Base-by-base conservation (phyloP, 805 yeast species). In the Saccharomyces paradoxus region DNA sequence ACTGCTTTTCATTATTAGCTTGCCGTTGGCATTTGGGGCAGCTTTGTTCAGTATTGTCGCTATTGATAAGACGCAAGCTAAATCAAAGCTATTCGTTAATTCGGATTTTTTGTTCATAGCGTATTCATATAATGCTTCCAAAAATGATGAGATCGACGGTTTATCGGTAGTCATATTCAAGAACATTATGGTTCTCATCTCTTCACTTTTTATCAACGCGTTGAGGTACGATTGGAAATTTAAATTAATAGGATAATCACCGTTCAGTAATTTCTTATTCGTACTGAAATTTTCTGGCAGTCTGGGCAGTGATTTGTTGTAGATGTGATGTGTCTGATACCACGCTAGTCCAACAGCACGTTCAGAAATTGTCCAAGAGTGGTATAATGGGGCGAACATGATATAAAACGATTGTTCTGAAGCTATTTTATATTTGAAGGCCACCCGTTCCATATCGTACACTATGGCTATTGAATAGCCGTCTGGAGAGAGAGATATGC, bases 321-420 rank as follows among this genome's bases (percentile, higher is more conserved):
- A 66, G 1, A 68, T 64, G 14, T 63, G 62, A 49, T 64, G 69
- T 8, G 63, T 66, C 54, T 69, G 73, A 46, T 66, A 70, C 70
- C 70, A 66, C 10, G 70, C 70, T 27, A 69, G 51, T 2, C 71
- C 72, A 30, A 62, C 50, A 0, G 69, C 64, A 12, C 48, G 49
- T 28, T 56, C 56, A 1, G 65, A 59, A 14, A 68, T 55, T 14
- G 54, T 48, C 73, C 74, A 70, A 7, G 50, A 46, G 2, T 61
- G 61, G 49, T 57, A 53, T 29, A 70, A 51, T 3, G 72, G 71
- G 1, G 69, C 46, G 46, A 69, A 59, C 41, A 61, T 57, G 2
- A 69, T 50, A 48, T 61, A 57, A 27, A 60, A 61, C 24, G 60
- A 64, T 21, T 56, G 56, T 48, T 65, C 68, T 10, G 71, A 64